Percentiles rank a stretch among this genome's conserved stretches.
Conservation (phyloP, 345 rosid genomes). For the Populus alba region DNA sequence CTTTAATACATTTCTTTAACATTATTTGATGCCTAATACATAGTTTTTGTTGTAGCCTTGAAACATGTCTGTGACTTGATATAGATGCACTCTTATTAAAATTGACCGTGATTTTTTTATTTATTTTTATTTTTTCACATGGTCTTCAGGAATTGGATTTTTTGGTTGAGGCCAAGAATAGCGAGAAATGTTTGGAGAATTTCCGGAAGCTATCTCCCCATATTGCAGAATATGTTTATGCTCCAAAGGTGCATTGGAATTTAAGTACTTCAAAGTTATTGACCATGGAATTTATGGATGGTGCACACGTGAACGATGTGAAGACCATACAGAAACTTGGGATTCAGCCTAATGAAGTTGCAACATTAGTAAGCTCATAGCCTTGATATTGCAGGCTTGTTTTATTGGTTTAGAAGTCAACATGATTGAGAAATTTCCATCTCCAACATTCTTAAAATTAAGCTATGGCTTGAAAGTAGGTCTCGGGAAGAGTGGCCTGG, state of each 20-base stretch:
- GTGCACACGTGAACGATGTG: constrained; percentile 79
- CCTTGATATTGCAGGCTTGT: constrained; percentile 2
- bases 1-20: neutral
- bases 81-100: neutral
- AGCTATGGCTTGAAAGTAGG: neutral
- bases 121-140: neutral
- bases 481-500: neutral
- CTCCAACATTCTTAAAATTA: neutral
- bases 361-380: constrained; percentile 64
- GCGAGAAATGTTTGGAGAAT: constrained; percentile 81
- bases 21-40: neutral
- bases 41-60: neutral
- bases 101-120: neutral
- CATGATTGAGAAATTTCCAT: neutral
- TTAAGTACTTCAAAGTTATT: constrained; percentile 80
- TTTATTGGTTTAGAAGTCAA: constrained; percentile 5
- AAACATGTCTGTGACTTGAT: neutral
- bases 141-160: constrained; percentile 77
- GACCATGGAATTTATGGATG: constrained; percentile 95
- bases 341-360: constrained; percentile 69
- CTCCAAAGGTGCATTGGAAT: constrained; percentile 79
- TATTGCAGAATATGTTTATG: constrained; percentile 75
- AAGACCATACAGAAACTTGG: constrained; percentile 66
- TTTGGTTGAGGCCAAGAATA: constrained; percentile 87
- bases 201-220: constrained; percentile 86